These are phyloP conservation scores for Suaeda aralocaspica DNA, from an alignment of 148 eudicot species.

Conservation along the genomic window DNA sequence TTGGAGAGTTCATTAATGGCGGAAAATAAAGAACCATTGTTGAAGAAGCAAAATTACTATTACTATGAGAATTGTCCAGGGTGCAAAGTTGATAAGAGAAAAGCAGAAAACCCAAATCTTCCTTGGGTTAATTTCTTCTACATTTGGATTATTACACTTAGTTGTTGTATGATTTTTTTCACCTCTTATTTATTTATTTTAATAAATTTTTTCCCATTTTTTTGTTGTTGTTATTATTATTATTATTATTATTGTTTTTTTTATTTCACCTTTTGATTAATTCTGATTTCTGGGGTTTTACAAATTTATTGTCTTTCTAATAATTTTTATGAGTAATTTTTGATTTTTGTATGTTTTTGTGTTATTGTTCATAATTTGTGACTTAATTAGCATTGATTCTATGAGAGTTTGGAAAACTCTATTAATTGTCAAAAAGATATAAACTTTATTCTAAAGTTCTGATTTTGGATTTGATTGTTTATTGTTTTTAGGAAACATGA, in stretches of 20 bases:
- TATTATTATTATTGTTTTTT: background rate
- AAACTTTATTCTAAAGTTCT: too few relatives aligned
- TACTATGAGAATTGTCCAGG: slow-evolving; percentile 34
- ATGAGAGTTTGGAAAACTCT: too few relatives aligned
- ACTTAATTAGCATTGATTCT: too few relatives aligned
- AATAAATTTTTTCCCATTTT: too few relatives aligned
- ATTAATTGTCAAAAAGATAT: too few relatives aligned
- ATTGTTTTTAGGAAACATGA: background rate
- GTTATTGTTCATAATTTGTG: too few relatives aligned
- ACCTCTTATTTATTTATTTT: background rate
- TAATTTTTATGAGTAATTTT: background rate
- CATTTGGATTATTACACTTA: slow-evolving; percentile 36
- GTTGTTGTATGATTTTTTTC: slow-evolving; percentile 21
- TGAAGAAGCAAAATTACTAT: background rate
- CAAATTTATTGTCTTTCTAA: background rate
- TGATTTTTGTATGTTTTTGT: background rate
- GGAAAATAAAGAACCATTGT: slow-evolving; percentile 22
- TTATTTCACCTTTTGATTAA: background rate
- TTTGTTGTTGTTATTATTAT: too few relatives aligned
- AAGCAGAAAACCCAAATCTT: slow-evolving; percentile 21
- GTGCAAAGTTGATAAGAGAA: slow-evolving; percentile 34
- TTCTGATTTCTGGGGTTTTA: background rate
- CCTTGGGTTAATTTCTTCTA: slow-evolving; percentile 35
- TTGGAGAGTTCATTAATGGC: slow-evolving; percentile 15
- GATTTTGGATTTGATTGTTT: too few relatives aligned